These are phyloP conservation scores for Cystobasidiaceae sp. DNA, from an alignment of 1,284 basidiomycete genomes.

Conservation along the genomic window DNA sequence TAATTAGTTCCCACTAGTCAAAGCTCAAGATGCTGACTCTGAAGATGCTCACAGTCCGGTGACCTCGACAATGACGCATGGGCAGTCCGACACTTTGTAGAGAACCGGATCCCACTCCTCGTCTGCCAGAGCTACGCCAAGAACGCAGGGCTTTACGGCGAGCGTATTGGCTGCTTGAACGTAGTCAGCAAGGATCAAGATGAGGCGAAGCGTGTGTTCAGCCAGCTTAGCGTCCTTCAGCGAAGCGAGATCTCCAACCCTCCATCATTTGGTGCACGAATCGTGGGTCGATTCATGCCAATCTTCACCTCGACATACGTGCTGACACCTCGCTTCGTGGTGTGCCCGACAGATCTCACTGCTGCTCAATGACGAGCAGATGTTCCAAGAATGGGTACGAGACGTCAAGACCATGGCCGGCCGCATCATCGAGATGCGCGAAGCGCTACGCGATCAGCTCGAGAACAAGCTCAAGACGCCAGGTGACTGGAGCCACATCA, in stretches of 20 bases:
- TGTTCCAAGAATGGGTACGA: conserved; percentile 80
- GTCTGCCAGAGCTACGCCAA: conserved; percentile 96
- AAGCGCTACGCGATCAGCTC: conserved; percentile 69
- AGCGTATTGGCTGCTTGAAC: conserved; percentile 80
- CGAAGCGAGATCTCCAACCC: conserved; percentile 91
- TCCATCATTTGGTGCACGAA: conserved; percentile 80
- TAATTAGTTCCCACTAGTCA: neutral
- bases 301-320: neutral
- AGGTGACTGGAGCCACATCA: conserved; percentile 75
- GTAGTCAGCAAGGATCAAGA: conserved; percentile 58
- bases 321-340: neutral
- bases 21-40: neutral
- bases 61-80: conserved; percentile 84
- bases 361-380: conserved; percentile 64
- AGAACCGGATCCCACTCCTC: conserved; percentile 66
- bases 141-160: conserved; percentile 89
- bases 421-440: conserved; percentile 84
- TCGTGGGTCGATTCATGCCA: conserved; percentile 55
- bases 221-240: conserved; percentile 79
- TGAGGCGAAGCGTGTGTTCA: conserved; percentile 65
- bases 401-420: conserved; percentile 90
- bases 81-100: conserved; percentile 85
- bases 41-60: conserved; percentile 58
- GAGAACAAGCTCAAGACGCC: conserved; percentile 83
- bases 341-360: conserved; percentile 57